These are phyloP conservation scores for Fallopia convolvulus DNA, from an alignment of 148 eudicot genomes.

Conservation along the genomic window DNA sequence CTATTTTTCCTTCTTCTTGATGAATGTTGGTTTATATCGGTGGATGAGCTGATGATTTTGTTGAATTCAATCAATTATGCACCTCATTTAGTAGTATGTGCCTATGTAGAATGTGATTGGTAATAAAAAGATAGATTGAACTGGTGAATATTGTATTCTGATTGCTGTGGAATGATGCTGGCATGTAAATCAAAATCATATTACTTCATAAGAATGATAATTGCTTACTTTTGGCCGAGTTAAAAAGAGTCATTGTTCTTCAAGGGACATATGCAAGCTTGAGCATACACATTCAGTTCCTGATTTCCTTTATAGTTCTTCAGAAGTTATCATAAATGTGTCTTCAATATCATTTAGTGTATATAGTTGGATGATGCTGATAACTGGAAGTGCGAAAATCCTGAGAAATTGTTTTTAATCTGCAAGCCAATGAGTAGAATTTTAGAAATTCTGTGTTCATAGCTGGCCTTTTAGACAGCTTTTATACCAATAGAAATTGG, in stretches of 20 bases:
- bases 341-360: neutral
- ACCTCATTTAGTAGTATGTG: neutral
- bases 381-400: neutral
- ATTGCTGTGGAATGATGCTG: neutral
- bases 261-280: neutral
- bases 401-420: neutral
- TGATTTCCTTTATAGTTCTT: neutral
- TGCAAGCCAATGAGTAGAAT: neutral
- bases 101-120: neutral
- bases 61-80: neutral
- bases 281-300: neutral
- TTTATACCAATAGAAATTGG: neutral
- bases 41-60: neutral
- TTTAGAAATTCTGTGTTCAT: neutral
- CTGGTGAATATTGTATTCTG: neutral
- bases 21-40: neutral
- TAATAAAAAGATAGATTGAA: neutral
- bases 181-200: neutral
- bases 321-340: neutral
- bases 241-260: neutral
- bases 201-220: neutral
- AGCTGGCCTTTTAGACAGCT: neutral
- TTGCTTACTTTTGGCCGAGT: neutral
- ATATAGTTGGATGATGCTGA: neutral
- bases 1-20: neutral